A percentile compares a stretch with the other conserved stretches of the same genome.
Conservation (phyloP, 352 stramenopile genomes). For the Pythium grandisporangium region DNA sequence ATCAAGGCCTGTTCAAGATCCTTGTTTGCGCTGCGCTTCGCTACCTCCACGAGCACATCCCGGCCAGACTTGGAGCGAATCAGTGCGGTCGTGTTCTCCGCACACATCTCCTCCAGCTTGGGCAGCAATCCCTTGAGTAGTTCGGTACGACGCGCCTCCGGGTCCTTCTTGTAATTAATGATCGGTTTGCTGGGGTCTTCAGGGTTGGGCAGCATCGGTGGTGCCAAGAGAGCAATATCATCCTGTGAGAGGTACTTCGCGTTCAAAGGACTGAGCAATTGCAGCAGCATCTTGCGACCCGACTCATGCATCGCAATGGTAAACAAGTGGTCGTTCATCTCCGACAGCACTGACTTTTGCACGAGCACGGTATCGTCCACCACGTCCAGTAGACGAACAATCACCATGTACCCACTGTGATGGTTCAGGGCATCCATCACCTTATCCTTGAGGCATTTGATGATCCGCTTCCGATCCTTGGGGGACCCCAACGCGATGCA, state of each 20-base stretch:
- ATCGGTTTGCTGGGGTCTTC: slow-evolving; percentile 49
- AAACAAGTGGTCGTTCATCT: slow-evolving; percentile 72
- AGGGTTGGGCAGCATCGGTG: slow-evolving; percentile 56
- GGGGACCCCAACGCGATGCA: slow-evolving; percentile 72
- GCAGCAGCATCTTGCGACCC: slow-evolving; percentile 71
- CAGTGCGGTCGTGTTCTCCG: slow-evolving; percentile 40
- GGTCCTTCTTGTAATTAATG: slow-evolving; percentile 88
- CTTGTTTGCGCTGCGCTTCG: slow-evolving; percentile 42
- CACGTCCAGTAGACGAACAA: slow-evolving; percentile 84
- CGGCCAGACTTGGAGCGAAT: slow-evolving; percentile 76
- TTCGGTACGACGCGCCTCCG: slow-evolving; percentile 60
- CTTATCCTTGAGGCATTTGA: slow-evolving; percentile 89
- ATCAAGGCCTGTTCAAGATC: slow-evolving; percentile 41
- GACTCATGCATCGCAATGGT: slow-evolving; percentile 61
- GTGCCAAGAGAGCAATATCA: slow-evolving; percentile 61
- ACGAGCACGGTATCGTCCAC: slow-evolving; percentile 88
- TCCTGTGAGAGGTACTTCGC: slow-evolving; percentile 78
- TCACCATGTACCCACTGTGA: slow-evolving; percentile 85
- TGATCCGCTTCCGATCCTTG: slow-evolving; percentile 89
- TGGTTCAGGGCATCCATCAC: slow-evolving; percentile 85
- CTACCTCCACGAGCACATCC: slow-evolving; percentile 74
- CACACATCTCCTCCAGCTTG: slow-evolving; percentile 77
- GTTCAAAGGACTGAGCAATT: slow-evolving; percentile 72
- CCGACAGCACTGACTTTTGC: slow-evolving; percentile 82
- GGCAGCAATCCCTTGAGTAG: slow-evolving; percentile 66